phyloP scores from a whole-genome alignment of 164 flowering plant genomes.

The Liquidambar formosana region DNA sequence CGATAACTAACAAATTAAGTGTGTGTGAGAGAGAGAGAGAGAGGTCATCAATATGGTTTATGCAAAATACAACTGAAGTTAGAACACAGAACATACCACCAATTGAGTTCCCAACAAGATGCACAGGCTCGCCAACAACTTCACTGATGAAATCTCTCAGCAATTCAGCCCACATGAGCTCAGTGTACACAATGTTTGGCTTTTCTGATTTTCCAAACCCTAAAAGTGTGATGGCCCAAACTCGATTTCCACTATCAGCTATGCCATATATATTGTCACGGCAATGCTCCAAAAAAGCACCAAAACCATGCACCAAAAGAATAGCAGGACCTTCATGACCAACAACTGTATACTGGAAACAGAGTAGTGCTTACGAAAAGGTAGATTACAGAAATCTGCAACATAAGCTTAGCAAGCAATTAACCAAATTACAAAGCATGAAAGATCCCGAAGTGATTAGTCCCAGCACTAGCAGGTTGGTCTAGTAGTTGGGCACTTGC shows the following conservation, averaged over 20 bases:
- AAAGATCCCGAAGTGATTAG: too few species aligned
- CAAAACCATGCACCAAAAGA: slow-evolving; percentile 93
- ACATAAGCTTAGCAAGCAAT: neutral
- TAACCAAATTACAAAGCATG: neutral
- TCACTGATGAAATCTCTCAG: slow-evolving; percentile 80
- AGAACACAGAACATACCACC: slow-evolving; percentile 58
- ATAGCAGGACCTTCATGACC: slow-evolving; percentile 79
- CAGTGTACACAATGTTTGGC: slow-evolving; percentile 80
- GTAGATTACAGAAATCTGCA: neutral
- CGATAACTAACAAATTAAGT: neutral
- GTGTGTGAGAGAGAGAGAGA: neutral
- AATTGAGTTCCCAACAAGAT: slow-evolving; percentile 86
- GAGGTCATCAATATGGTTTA: neutral
- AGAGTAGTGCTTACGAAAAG: slow-evolving; percentile 5
- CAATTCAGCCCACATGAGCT: slow-evolving; percentile 83
- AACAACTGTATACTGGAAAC: slow-evolving; percentile 67
- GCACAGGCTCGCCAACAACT: slow-evolving; percentile 80
- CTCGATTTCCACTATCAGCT: slow-evolving; percentile 61
- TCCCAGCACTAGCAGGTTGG: too few species aligned
- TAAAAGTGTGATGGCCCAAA: slow-evolving; percentile 79
- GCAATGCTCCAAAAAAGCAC: slow-evolving; percentile 85
- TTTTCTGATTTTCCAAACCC: slow-evolving; percentile 93
- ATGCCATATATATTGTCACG: slow-evolving; percentile 60
- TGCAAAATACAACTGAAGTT: neutral
- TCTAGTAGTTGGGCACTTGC: too few species aligned